Evolutionary conservation across 1,284 basidiomycete species (phyloP), one percentile per base, ranked within the genome.

Genomic region (Cronartium quercuum): DNA sequence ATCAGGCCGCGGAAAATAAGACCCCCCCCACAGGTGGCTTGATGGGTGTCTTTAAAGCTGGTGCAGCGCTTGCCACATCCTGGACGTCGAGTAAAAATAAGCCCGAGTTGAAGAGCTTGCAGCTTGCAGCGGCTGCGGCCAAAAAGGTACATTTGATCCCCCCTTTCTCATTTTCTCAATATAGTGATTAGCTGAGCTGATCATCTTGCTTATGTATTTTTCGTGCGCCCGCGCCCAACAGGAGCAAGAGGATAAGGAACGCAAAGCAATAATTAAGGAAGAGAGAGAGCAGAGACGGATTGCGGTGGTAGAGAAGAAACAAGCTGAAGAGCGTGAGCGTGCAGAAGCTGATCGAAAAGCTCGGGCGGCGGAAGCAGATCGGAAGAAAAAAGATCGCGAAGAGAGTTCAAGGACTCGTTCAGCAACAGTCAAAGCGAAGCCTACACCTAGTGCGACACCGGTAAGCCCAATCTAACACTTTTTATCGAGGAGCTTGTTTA

Each of bases 241-340:
- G 91, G 91, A 94, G 85, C 90, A 93, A 84, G 90, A 90, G 76
- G 90, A 91, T 79, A 85, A 86, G 44, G 90, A 91, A 77, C 91
- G 90, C 83, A 92, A 91, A 81, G 87, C 86, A 0, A 83, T 85
- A 2, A 84, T 89, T 34, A 83, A 89, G 76, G 90, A 88, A 79
- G 90, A 92, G 77, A 89, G 90, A 86, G 91, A 94, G 78, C 85
- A 86, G 67, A 85, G 90, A 61, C 87, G 90, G 34, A 88, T 89
- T 76, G 86, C 86, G 18, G 88, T 87, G 1, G 82, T 87, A n/a
- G 75, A 76, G 60, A 73, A 76, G 47, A 73, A 64, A 51, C 75
- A 65, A 38, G 68, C 88, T 90, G 80, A 86, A 87, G 80, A 93
- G 92, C 81, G 88, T 85, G 0, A 91, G 91, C 69, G 90, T 91